Evolutionary conservation across 2,329 filamentous ascomycete genomes (phyloP).

Genomic region (Xylaria arbuscula): DNA sequence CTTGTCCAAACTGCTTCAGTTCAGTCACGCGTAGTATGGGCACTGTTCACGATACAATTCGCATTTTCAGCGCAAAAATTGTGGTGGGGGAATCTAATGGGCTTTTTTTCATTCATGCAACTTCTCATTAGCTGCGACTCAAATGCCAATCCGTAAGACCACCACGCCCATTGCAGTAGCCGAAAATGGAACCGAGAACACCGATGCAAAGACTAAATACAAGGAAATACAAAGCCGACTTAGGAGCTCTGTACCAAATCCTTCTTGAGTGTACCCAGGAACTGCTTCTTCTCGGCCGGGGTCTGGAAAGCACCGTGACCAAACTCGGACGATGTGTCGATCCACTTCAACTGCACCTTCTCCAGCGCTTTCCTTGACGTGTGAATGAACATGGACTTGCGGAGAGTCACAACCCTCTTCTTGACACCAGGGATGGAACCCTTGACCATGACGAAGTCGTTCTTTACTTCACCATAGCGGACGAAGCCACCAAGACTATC

Average conservation of each 20-base stretch:
- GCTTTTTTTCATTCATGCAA: slow-evolving; percentile 50
- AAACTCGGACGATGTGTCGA: slow-evolving; percentile 99
- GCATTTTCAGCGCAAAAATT: background rate
- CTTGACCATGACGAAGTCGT: slow-evolving; percentile 99
- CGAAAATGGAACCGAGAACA: slow-evolving; percentile 63
- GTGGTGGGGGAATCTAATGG: slow-evolving; percentile 38
- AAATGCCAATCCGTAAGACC: slow-evolving; percentile 49
- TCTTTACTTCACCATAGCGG: slow-evolving; percentile 98
- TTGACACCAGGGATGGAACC: slow-evolving; percentile 97
- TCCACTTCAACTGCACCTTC: slow-evolving; percentile 99
- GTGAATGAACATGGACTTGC: slow-evolving; percentile 98
- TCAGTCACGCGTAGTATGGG: too few relatives aligned
- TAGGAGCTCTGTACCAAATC: slow-evolving; percentile 70
- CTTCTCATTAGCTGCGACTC: slow-evolving; percentile 52
- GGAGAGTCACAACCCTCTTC: slow-evolving; percentile 99
- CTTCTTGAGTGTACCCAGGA: slow-evolving; percentile 99
- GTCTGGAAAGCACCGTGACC: slow-evolving; percentile 99
- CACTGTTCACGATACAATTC: background rate
- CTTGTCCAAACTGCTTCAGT: too few relatives aligned
- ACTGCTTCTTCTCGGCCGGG: slow-evolving; percentile 95
- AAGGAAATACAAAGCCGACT: slow-evolving; percentile 54
- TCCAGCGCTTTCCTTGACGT: slow-evolving; percentile 94
- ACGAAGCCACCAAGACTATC: slow-evolving; percentile 98
- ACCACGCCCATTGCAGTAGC: slow-evolving; percentile 50
- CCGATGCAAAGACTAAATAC: slow-evolving; percentile 64